These are phyloP conservation scores for Claviceps sp. DNA, from an alignment of 2,329 filamentous ascomycete genomes.

Conservation along the genomic window DNA sequence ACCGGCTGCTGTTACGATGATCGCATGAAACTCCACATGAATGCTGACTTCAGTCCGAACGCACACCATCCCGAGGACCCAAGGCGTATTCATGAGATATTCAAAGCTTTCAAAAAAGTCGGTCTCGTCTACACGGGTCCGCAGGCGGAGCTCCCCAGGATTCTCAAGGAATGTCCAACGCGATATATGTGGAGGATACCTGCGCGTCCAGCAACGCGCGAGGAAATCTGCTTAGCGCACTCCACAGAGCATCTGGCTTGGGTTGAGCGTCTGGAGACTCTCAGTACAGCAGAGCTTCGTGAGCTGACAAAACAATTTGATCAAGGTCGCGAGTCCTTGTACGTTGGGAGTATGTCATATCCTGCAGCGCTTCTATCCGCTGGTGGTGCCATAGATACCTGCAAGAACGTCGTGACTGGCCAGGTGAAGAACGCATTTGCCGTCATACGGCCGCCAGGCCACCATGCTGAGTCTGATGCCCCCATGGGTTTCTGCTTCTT, in stretches of 20 bases:
- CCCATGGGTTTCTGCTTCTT: conserved; percentile 95
- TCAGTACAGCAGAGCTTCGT: conserved; percentile 52
- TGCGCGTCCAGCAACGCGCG: conserved; percentile 60
- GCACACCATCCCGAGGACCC: conserved; percentile 93
- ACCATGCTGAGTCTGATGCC: conserved; percentile 78
- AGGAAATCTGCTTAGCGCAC: conserved; percentile 74
- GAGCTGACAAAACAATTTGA: conserved; percentile 48
- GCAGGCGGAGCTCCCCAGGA: conserved; percentile 37
- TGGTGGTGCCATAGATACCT: conserved; percentile 90
- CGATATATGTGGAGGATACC: conserved; percentile 64
- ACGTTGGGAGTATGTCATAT: conserved; percentile 72
- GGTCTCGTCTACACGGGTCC: conserved; percentile 59
- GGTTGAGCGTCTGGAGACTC: conserved; percentile 46
- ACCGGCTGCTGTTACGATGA: conserved; percentile 83
- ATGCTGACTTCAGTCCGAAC: conserved; percentile 58
- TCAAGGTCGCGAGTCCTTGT: conserved; percentile 60
- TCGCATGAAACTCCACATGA: conserved; percentile 90
- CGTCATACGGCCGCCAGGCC: conserved; percentile 85
- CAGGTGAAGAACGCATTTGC: conserved; percentile 90
- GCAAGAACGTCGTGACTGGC: conserved; percentile 73
- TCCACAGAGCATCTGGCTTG: conserved; percentile 64
- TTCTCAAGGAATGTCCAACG: conserved; percentile 40
- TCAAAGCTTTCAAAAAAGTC: conserved; percentile 70
- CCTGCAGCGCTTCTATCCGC: conserved; percentile 72
- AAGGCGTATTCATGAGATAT: conserved; percentile 82